Evolutionary conservation across 2,329 filamentous ascomycete species (phyloP).

Genomic region (Aphanocladium album): DNA sequence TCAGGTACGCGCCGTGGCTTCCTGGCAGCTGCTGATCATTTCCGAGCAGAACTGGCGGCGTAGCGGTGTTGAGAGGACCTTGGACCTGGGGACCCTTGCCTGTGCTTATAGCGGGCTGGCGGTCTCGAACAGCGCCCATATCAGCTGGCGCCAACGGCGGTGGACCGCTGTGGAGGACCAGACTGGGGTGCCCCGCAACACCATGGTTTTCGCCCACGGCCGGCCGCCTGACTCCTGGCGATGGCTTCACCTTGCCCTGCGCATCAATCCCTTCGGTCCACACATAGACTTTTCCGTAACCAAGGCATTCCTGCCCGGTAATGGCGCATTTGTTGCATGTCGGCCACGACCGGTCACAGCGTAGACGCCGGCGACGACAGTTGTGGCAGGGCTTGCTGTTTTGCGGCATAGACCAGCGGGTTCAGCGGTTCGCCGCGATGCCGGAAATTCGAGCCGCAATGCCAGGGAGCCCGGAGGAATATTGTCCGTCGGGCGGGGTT

Average conservation of each 20-base stretch:
- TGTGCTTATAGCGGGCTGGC: background rate
- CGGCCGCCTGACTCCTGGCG: conserved; percentile 20
- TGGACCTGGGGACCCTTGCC: background rate
- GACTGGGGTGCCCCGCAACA: conserved; percentile 13
- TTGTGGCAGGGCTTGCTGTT: conserved; percentile 52
- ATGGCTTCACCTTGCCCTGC: conserved; percentile 39
- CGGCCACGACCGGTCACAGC: conserved; percentile 57
- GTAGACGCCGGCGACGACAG: conserved; percentile 55
- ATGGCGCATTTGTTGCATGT: conserved; percentile 54
- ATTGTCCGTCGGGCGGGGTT: background rate
- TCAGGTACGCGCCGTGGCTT: background rate
- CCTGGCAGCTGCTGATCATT: background rate
- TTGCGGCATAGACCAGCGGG: conserved; percentile 23
- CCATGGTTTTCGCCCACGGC: conserved; percentile 18
- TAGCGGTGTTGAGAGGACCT: background rate
- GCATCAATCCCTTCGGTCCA: conserved; percentile 52
- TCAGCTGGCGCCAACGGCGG: background rate
- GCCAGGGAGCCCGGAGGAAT: background rate
- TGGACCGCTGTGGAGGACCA: conserved; percentile 11
- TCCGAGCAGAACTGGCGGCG: background rate
- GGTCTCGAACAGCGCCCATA: background rate
- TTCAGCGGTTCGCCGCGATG: conserved; percentile 3
- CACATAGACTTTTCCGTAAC: conserved; percentile 56
- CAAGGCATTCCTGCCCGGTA: conserved; percentile 53
- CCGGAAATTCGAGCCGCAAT: background rate